Conservation (phyloP, 495 filamentous ascomycete genomes). For the Penicillium macrosclerotiorum region DNA sequence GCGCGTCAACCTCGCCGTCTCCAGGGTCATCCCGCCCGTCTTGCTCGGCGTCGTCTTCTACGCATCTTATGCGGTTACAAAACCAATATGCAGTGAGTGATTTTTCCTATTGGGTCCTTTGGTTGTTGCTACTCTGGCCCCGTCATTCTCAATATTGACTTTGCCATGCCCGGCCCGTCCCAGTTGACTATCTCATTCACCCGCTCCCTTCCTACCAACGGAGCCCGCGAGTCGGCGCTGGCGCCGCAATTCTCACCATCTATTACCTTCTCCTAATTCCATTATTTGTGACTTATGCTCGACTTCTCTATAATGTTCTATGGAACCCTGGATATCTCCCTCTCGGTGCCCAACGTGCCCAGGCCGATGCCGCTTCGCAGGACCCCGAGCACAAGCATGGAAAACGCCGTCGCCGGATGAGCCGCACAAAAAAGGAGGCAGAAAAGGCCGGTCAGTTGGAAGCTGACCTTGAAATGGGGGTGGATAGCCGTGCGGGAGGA, state of each 20-base stretch:
- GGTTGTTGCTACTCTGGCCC: background rate
- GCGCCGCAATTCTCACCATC: conserved; percentile 64
- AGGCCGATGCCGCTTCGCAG: conserved; percentile 14
- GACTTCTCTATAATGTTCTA: conserved; percentile 62
- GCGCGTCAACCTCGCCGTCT: conserved; percentile 51
- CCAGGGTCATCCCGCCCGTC: conserved; percentile 57
- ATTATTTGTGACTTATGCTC: conserved; percentile 65
- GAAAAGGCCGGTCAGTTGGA: conserved; percentile 26
- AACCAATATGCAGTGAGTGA: conserved; percentile 53
- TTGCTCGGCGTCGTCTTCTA: conserved; percentile 59
- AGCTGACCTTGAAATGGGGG: conserved; percentile 24
- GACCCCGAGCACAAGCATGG: conserved; percentile 14
- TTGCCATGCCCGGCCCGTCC: no score
- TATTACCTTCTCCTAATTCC: conserved; percentile 68
- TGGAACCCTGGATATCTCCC: conserved; percentile 69
- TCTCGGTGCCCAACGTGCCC: conserved; percentile 41
- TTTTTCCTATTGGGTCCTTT: background rate
- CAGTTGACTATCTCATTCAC: conserved; percentile 65
- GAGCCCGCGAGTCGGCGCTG: conserved; percentile 49
- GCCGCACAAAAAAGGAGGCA: conserved; percentile 12
- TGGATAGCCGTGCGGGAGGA: conserved; percentile 17
- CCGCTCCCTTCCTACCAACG: conserved; percentile 41
- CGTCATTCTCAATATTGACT: no score
- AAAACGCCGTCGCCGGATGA: conserved; percentile 18
- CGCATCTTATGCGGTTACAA: conserved; percentile 61